Percentiles rank a stretch among this genome's conserved stretches.
Conservation (phyloP, 371 early-diverging fungal species). For the Mortierella sp. region DNA sequence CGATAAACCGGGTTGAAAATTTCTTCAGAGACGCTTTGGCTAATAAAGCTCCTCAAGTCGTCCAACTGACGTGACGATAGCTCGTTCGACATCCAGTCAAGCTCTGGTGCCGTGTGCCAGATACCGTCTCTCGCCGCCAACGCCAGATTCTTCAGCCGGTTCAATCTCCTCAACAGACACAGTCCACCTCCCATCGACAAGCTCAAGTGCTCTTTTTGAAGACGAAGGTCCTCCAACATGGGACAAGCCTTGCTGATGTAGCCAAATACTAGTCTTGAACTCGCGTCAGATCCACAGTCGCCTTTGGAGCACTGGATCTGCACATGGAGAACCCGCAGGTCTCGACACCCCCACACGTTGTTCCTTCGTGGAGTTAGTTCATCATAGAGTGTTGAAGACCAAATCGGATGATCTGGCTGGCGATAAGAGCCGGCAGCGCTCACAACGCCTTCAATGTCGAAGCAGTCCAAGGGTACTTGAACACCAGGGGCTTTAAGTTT, state of each 20-base stretch:
- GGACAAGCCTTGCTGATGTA: constrained; percentile 29
- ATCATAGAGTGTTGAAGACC: background rate
- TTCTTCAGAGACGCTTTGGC: background rate
- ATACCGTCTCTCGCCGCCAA: background rate
- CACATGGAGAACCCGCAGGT: constrained; percentile 18
- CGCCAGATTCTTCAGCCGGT: background rate
- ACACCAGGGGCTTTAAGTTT: background rate
- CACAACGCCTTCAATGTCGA: background rate
- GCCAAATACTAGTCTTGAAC: constrained; percentile 18
- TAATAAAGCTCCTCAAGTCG: background rate
- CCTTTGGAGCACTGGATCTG: background rate
- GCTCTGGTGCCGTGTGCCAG: background rate
- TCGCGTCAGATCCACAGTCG: background rate
- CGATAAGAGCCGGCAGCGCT: background rate
- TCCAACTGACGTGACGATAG: background rate
- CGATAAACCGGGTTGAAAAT: background rate
- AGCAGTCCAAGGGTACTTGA: background rate
- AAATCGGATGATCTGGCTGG: background rate
- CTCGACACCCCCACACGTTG: constrained; percentile 27
- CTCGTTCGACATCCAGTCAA: background rate
- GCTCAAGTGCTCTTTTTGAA: background rate
- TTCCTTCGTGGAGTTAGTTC: background rate
- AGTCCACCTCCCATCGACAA: constrained; percentile 16
- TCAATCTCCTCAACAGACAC: constrained; percentile 17
- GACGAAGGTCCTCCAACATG: background rate